These are phyloP conservation scores for Zalaria sp. DNA, from an alignment of 2,329 filamentous ascomycete genomes.

Conservation along the genomic window DNA sequence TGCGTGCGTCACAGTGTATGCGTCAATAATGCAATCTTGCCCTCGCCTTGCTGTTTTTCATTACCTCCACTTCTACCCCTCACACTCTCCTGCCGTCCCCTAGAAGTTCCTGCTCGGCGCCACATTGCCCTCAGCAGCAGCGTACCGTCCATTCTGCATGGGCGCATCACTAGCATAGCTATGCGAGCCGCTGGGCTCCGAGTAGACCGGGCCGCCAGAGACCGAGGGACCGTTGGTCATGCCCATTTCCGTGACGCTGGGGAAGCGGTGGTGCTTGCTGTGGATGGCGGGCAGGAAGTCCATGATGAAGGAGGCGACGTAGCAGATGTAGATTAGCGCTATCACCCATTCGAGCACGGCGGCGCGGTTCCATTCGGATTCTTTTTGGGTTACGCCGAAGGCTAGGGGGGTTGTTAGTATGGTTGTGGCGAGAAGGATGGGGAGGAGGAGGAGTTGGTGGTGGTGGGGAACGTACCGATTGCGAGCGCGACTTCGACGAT, in stretches of 20 bases:
- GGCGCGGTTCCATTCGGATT: slow-evolving; percentile 44
- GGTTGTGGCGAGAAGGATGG: neutral
- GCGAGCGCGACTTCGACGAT: slow-evolving; percentile 62
- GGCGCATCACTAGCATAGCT: slow-evolving; percentile 11
- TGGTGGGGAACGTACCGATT: slow-evolving; percentile 26
- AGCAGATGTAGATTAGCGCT: slow-evolving; percentile 75
- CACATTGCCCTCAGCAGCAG: neutral
- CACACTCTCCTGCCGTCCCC: neutral
- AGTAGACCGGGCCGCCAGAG: slow-evolving; percentile 18
- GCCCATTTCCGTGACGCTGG: slow-evolving; percentile 24
- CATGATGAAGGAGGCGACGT: slow-evolving; percentile 73
- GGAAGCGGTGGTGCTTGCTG: slow-evolving; percentile 33
- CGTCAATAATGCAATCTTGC: too few species aligned
- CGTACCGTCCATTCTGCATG: slow-evolving; percentile 6
- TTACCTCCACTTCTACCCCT: too few species aligned
- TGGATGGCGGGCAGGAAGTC: slow-evolving; percentile 70
- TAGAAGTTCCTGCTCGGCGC: slow-evolving; percentile 8
- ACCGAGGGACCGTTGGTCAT: slow-evolving; percentile 16
- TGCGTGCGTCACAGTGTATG: too few species aligned
- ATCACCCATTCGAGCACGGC: slow-evolving; percentile 72
- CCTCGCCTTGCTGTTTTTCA: too few species aligned
- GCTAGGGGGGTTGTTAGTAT: slow-evolving; percentile 18
- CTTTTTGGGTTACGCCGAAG: slow-evolving; percentile 48
- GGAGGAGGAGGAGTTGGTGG: neutral
- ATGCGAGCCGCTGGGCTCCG: slow-evolving; percentile 6